Percentiles rank a stretch among this genome's conserved stretches.
Conservation (phyloP, 139 green algal species). For the Chlorella vulgaris region DNA sequence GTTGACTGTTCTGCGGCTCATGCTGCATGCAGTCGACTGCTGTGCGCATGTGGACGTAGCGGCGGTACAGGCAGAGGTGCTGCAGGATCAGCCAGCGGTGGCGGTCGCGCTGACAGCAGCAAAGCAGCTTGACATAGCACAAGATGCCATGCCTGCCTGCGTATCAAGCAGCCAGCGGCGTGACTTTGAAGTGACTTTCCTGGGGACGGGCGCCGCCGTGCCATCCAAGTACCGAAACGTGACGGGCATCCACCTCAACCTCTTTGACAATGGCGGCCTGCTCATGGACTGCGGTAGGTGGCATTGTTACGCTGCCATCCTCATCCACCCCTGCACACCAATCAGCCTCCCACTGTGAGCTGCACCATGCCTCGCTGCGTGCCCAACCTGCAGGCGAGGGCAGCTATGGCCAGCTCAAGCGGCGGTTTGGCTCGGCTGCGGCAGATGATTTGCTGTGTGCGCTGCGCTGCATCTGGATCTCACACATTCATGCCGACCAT, state of each 20-base stretch:
- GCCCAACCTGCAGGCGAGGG: conserved; percentile 72
- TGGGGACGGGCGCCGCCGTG: conserved; percentile 73
- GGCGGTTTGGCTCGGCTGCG: conserved; percentile 60
- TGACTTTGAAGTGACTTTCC: conserved; percentile 60
- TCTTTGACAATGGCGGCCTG: conserved; percentile 70
- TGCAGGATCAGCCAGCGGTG: conserved; percentile 34
- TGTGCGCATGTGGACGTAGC: conserved; percentile 22
- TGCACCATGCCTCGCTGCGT: neutral
- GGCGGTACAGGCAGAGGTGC: conserved; percentile 25
- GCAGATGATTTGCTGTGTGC: conserved; percentile 30
- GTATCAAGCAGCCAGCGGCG: conserved; percentile 20
- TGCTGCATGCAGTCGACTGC: conserved; percentile 8
- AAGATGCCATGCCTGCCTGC: conserved; percentile 4
- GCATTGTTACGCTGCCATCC: too few species aligned
- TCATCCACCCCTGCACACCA: neutral
- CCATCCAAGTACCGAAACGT: conserved; percentile 98
- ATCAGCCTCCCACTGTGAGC: too few species aligned
- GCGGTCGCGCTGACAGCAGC: neutral
- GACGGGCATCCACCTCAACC: conserved; percentile 81
- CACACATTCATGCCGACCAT: conserved; percentile 98
- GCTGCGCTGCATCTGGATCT: conserved; percentile 83
- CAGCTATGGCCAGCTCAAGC: conserved; percentile 84
- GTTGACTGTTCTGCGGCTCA: neutral
- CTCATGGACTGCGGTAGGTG: conserved; percentile 85
- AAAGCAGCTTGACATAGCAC: neutral